phyloP scores from a whole-genome alignment of 2,329 filamentous ascomycete species.

The Arthroderma sp. region DNA sequence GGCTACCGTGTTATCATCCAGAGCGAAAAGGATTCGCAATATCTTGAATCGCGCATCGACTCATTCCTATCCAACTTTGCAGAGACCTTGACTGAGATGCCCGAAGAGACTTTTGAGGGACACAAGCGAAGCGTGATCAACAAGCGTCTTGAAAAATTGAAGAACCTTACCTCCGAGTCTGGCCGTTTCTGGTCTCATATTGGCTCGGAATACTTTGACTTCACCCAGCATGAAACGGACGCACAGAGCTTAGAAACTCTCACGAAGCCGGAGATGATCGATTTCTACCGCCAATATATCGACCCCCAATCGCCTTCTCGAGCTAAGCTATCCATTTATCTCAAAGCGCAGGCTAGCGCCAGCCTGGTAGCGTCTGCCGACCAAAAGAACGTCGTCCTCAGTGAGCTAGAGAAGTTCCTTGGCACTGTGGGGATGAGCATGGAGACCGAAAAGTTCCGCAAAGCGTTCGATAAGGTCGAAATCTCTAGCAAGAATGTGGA shows the following conservation, averaged over 20 bases:
- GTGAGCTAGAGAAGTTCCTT: conserved; percentile 35
- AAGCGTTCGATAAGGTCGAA: conserved; percentile 34
- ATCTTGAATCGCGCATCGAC: conserved; percentile 78
- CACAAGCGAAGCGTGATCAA: conserved; percentile 84
- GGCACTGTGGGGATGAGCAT: conserved; percentile 33
- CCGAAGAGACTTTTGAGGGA: conserved; percentile 69
- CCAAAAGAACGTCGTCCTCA: conserved; percentile 25
- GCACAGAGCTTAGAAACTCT: conserved; percentile 60
- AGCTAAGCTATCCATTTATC: conserved; percentile 73
- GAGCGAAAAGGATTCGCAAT: conserved; percentile 72
- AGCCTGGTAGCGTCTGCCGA: conserved; percentile 23
- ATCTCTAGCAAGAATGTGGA: conserved; percentile 34
- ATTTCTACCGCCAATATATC: conserved; percentile 67
- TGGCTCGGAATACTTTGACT: conserved; percentile 75
- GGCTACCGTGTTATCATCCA: conserved; percentile 86
- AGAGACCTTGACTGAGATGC: conserved; percentile 59
- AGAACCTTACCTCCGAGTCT: conserved; percentile 80
- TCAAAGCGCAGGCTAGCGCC: conserved; percentile 57
- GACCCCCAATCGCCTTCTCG: conserved; percentile 57
- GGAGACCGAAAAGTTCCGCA: conserved; percentile 29
- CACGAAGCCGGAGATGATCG: conserved; percentile 64
- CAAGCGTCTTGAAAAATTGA: conserved; percentile 77
- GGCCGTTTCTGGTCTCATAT: conserved; percentile 76
- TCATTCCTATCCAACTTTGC: conserved; percentile 61
- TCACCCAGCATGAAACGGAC: conserved; percentile 67